A percentile compares a stretch with the other conserved stretches of the same genome.
Conservation (phyloP, 495 filamentous ascomycete genomes). For the Filosporella fistucella region DNA sequence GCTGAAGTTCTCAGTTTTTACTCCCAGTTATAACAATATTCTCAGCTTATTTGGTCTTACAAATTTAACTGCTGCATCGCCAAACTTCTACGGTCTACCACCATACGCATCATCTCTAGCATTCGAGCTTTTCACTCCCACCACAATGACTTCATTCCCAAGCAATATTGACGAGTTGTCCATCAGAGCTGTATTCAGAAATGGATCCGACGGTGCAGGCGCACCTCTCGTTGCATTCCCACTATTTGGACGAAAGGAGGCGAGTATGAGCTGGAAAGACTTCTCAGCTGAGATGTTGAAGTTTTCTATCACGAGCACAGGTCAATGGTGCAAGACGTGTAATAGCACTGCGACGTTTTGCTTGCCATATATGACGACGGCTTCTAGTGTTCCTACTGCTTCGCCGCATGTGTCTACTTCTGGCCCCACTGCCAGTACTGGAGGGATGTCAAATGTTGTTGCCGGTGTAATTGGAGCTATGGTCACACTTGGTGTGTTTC, state of each 20-base stretch:
- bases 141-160: slow-evolving; percentile 39
- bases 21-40: slow-evolving; percentile 65
- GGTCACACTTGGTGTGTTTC: slow-evolving; percentile 35
- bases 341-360: slow-evolving; percentile 55
- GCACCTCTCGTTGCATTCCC: slow-evolving; percentile 48
- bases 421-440: slow-evolving; percentile 2
- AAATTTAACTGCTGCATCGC: slow-evolving; percentile 43
- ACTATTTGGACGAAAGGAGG: slow-evolving; percentile 54
- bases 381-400: slow-evolving; percentile 7
- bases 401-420: neutral
- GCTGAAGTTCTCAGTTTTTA: slow-evolving; percentile 54
- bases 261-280: slow-evolving; percentile 52
- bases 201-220: slow-evolving; percentile 58
- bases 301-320: slow-evolving; percentile 50
- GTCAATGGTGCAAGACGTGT: slow-evolving; percentile 66
- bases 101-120: slow-evolving; percentile 60
- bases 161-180: slow-evolving; percentile 51
- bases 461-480: slow-evolving; percentile 44
- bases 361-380: slow-evolving; percentile 27
- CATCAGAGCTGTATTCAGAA: slow-evolving; percentile 71
- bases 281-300: slow-evolving; percentile 54
- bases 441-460: slow-evolving; percentile 37
- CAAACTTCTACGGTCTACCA: slow-evolving; percentile 62
- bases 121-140: slow-evolving; percentile 68
- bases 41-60: slow-evolving; percentile 68